phyloP scores from a whole-genome alignment of 1,284 basidiomycete genomes.

The Ganoderma resinaceum region DNA sequence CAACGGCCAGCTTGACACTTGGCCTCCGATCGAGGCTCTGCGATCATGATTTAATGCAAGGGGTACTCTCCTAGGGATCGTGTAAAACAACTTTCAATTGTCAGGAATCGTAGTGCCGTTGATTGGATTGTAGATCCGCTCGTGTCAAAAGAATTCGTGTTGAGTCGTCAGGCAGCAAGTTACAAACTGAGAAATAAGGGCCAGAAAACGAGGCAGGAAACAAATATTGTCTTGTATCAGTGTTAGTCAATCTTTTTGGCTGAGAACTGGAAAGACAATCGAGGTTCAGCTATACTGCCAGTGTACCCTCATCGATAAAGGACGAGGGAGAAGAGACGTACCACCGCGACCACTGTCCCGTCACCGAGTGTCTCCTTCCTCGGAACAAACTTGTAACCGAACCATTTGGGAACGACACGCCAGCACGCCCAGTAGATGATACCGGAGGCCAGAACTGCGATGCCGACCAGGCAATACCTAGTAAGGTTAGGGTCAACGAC shows the following conservation, averaged over 20 bases:
- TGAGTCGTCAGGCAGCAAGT: too few relatives aligned
- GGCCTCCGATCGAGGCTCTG: neutral
- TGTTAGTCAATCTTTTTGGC: constrained; percentile 23
- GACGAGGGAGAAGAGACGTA: constrained; percentile 40
- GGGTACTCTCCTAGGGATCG: neutral
- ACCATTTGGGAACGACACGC: constrained; percentile 57
- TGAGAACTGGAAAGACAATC: constrained; percentile 25
- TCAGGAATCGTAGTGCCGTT: neutral
- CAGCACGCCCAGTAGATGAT: constrained; percentile 63
- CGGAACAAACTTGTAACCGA: constrained; percentile 56
- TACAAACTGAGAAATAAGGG: neutral
- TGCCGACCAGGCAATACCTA: constrained; percentile 64
- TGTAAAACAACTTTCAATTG: neutral
- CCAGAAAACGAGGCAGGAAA: neutral
- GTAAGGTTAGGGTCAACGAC: neutral
- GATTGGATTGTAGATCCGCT: neutral
- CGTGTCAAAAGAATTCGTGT: neutral
- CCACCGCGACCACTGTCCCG: constrained; percentile 62
- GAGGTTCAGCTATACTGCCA: neutral
- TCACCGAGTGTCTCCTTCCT: constrained; percentile 56
- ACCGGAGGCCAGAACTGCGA: constrained; percentile 54
- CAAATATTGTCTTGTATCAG: neutral
- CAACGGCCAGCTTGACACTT: neutral
- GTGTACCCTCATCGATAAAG: neutral
- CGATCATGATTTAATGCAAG: neutral